Conservation (phyloP, 805 yeast genomes). For the Ogataea salicorniae region DNA sequence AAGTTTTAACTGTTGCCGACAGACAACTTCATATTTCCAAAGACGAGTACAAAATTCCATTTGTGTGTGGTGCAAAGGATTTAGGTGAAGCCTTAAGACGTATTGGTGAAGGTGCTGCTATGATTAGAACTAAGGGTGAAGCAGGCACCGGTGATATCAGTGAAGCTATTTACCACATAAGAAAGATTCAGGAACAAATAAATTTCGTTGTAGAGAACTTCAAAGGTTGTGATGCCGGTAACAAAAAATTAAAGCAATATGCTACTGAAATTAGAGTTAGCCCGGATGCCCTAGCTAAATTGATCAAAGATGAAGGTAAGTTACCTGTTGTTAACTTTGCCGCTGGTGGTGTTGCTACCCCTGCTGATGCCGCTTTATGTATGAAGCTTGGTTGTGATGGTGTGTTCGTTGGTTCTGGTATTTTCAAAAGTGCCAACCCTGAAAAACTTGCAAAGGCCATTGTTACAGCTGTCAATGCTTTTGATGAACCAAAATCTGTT, state of each 20-base stretch:
- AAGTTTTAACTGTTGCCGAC: constrained; percentile 81
- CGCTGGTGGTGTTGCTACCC: constrained; percentile 87
- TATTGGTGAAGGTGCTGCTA: constrained; percentile 77
- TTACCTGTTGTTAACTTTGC: constrained; percentile 83
- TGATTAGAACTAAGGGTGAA: constrained; percentile 84
- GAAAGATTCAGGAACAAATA: constrained; percentile 54
- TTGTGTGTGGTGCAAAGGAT: constrained; percentile 80
- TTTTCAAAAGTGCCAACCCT: constrained; percentile 70
- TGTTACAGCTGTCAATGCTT: constrained; percentile 73
- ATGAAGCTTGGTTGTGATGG: constrained; percentile 82
- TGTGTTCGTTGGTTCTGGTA: constrained; percentile 74
- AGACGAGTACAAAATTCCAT: constrained; percentile 59
- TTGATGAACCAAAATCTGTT: constrained; percentile 51
- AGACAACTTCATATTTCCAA: constrained; percentile 60
- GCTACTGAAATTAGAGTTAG: constrained; percentile 62
- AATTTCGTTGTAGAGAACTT: constrained; percentile 33
- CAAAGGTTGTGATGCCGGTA: constrained; percentile 1
- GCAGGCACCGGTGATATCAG: constrained; percentile 87
- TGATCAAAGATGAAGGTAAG: constrained; percentile 49
- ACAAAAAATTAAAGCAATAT: constrained; percentile 36
- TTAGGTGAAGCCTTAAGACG: constrained; percentile 80
- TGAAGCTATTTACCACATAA: constrained; percentile 75
- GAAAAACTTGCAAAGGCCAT: constrained; percentile 71
- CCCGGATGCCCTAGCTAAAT: constrained; percentile 42
- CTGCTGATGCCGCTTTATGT: constrained; percentile 80